Evolutionary conservation across 192 early-diverging fungal species (phyloP).

Genomic region (Umbelopsis vinacea): DNA sequence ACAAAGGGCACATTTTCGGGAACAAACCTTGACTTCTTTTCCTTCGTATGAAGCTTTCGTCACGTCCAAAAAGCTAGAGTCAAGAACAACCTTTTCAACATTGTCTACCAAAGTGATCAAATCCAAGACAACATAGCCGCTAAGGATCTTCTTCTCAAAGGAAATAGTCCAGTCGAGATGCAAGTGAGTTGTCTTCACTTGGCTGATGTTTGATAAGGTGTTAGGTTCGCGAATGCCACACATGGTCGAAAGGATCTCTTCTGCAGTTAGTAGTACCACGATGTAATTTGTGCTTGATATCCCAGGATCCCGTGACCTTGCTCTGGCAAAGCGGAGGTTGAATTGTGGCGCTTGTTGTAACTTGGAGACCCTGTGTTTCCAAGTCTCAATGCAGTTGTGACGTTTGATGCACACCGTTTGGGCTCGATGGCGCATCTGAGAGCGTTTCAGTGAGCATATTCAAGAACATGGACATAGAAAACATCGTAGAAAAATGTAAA

Average conservation of each 20-base stretch:
- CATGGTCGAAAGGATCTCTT: conserved; percentile 18
- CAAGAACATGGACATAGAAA: no score
- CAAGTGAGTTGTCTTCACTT: conserved; percentile 74
- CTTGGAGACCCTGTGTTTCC: neutral
- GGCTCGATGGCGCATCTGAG: no score
- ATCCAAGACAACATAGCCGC: conserved; percentile 67
- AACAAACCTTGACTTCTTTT: conserved; percentile 24
- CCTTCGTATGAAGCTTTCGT: conserved; percentile 41
- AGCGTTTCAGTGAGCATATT: no score
- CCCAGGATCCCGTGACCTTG: neutral
- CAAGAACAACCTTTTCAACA: conserved; percentile 66
- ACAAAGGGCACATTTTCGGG: no score
- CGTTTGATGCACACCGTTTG: no score
- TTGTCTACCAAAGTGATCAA: conserved; percentile 59
- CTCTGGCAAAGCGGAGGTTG: neutral
- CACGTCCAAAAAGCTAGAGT: conserved; percentile 68
- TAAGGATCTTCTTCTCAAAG: conserved; percentile 72
- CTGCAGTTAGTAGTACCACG: no score
- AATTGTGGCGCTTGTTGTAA: neutral
- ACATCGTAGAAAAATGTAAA: no score
- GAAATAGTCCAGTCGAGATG: conserved; percentile 78
- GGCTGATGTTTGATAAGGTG: conserved; percentile 79
- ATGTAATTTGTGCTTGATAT: neutral
- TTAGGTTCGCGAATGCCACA: conserved; percentile 67
- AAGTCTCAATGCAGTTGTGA: no score